Evolutionary conservation across 2,329 filamentous ascomycete species (phyloP), one percentile per base, ranked within the genome.

Genomic region (Xylariaceae sp.): DNA sequence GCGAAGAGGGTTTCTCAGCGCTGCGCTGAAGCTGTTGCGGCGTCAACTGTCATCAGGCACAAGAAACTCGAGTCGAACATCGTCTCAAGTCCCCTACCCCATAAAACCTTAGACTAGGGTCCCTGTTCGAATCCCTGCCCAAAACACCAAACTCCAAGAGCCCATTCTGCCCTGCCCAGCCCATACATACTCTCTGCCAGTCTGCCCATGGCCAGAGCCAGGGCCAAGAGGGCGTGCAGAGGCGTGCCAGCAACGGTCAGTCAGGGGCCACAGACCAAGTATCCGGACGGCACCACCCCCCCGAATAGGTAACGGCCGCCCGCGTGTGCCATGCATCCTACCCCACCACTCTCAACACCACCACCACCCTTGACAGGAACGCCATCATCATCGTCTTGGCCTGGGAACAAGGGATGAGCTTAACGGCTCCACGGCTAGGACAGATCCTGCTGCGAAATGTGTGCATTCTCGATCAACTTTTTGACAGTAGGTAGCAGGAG

Each of bases 11-110:
- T n/a, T n/a, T n/a, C n/a, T n/a, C n/a, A n/a, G n/a, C n/a, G n/a
- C n/a, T n/a, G 22, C 22, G 57, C 59, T 58, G 55, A 60, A 57
- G 54, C 50, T 55, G 51, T 62, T 61, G 61, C 52, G 56, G 59
- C 61, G 57, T 53, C 60, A 59, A 55, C 56, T 54, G 51, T 50
- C 48, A 58, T 59, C 55, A 59, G 56, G 59, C 54, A 57, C 50
- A 48, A 52, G 43, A 55, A 49, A 47, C 52, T 58, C 59, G 61
- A 63, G 60, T 63, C 60, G 58, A 57, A 57, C 57, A 59, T 67
- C 65, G 68, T 71, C 68, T 71, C 68, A 71, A 68, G 61, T 66
- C 53, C 51, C 53, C 55, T 57, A 53, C 52, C 50, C 56, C 43
- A 56, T 52, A 54, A 53, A 54, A 57, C 58, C 57, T 57, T 56